Evolutionary conservation across 495 filamentous ascomycete species (phyloP).

Genomic region (Penicillium psychrofluorescens): DNA sequence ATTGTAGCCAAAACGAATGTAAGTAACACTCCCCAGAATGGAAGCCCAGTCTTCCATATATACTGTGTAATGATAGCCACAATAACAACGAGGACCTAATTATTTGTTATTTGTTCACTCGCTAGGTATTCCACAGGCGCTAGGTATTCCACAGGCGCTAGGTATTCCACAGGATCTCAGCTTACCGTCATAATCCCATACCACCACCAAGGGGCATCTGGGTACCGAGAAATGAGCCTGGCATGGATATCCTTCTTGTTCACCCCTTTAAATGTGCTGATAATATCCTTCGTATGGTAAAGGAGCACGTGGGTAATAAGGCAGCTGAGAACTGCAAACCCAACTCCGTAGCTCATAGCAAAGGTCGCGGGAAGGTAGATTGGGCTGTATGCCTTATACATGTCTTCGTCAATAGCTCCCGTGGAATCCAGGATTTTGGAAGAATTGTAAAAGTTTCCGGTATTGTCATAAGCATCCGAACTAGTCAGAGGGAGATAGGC

Average conservation of each 20-base stretch:
- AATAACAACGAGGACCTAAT: conserved; percentile 51
- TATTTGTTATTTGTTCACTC: background rate
- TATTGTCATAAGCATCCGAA: conserved; percentile 68
- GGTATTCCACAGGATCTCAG: too few species aligned
- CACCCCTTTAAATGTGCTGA: conserved; percentile 5
- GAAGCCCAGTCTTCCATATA: conserved; percentile 70
- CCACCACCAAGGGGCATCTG: conserved; percentile 70
- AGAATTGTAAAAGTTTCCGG: conserved; percentile 66
- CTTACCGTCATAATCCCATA: conserved; percentile 57
- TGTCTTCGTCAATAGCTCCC: conserved; percentile 60
- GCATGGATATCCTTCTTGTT: conserved; percentile 66
- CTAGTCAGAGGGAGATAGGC: conserved; percentile 34
- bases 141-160: too few species aligned
- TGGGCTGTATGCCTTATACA: conserved; percentile 66
- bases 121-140: too few species aligned
- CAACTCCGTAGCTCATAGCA: conserved; percentile 66
- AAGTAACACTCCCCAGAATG: conserved; percentile 72
- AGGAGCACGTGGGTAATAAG: conserved; percentile 10
- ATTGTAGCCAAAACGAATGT: conserved; percentile 63
- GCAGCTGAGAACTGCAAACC: conserved; percentile 69
- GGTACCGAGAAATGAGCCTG: conserved; percentile 66
- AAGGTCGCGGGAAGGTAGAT: conserved; percentile 76
- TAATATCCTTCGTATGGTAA: conserved; percentile 13
- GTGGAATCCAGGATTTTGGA: conserved; percentile 62
- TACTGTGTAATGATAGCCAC: conserved; percentile 78